Percentiles rank a stretch among this genome's conserved stretches.
Conservation (phyloP, 495 filamentous ascomycete species). For the Cercophora sp. region DNA sequence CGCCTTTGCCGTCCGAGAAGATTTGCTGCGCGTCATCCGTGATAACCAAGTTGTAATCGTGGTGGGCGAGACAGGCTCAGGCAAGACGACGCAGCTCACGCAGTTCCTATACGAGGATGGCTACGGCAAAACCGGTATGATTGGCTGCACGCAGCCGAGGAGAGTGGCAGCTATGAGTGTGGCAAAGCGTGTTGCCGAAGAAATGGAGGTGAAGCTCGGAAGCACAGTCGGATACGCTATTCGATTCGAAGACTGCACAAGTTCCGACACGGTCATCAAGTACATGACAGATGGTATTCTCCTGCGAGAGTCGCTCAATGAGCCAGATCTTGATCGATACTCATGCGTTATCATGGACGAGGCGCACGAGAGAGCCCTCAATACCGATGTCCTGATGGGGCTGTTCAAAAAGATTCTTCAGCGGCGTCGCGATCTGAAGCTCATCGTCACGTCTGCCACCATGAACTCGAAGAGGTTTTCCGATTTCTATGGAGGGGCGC, state of each 20-base stretch:
- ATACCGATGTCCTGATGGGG: conserved; percentile 97
- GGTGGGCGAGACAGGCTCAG: conserved; percentile 93
- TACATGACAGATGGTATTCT: conserved; percentile 99
- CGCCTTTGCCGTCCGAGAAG: conserved; percentile 95
- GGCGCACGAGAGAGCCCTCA: conserved; percentile 93
- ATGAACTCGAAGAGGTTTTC: conserved; percentile 98
- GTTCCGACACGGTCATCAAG: conserved; percentile 90
- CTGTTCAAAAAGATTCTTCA: conserved; percentile 95
- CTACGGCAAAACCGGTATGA: conserved; percentile 80
- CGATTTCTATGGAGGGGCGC: conserved; percentile 94
- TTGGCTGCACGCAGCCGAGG: conserved; percentile 92
- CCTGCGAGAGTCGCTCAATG: conserved; percentile 85
- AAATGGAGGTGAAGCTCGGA: conserved; percentile 97
- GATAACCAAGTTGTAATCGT: conserved; percentile 98
- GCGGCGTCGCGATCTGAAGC: conserved; percentile 82
- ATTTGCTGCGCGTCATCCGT: conserved; percentile 87
- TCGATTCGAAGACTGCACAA: conserved; percentile 97
- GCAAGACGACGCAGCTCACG: conserved; percentile 94
- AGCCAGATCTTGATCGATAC: conserved; percentile 91
- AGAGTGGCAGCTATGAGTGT: conserved; percentile 98
- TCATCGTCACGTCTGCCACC: conserved; percentile 97
- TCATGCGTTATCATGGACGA: conserved; percentile 99
- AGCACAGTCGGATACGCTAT: conserved; percentile 93
- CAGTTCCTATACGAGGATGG: conserved; percentile 95
- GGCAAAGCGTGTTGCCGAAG: conserved; percentile 95